Percentiles rank a stretch among this genome's conserved stretches.
Conservation (phyloP, 192 early-diverging fungal genomes). For the Backusella tarrabulga region DNA sequence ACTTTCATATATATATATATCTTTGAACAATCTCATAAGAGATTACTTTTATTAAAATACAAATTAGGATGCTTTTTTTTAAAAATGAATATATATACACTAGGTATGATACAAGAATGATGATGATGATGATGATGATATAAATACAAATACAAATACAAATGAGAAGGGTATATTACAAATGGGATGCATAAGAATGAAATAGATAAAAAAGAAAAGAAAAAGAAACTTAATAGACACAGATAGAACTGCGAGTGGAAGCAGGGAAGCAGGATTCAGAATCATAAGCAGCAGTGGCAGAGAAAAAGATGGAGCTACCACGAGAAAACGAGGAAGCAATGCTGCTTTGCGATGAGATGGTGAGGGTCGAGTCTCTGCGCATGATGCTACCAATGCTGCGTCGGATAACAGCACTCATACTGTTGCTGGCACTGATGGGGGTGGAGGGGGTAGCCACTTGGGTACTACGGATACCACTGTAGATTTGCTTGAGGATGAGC, state of each 20-base stretch:
- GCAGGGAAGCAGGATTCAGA: background rate
- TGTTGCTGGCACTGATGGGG: background rate
- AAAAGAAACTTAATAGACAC: background rate
- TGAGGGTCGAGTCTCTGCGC: background rate
- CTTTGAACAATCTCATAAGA: too few relatives aligned
- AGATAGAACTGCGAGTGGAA: background rate
- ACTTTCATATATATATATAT: too few relatives aligned
- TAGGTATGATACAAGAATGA: too few relatives aligned
- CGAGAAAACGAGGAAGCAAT: background rate
- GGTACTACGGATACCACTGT: background rate
- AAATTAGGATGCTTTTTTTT: too few relatives aligned
- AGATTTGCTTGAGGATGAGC: slow-evolving; percentile 5
- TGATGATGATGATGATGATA: too few relatives aligned
- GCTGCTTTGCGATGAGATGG: background rate
- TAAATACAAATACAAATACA: too few relatives aligned
- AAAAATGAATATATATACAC: too few relatives aligned
- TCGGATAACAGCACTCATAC: background rate
- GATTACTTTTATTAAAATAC: too few relatives aligned
- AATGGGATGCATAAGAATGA: too few relatives aligned
- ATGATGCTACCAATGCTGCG: background rate
- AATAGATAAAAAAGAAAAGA: too few relatives aligned
- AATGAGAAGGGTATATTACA: too few relatives aligned
- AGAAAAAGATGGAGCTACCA: slow-evolving; percentile 1
- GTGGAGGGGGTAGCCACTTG: background rate
- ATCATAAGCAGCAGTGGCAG: background rate